Evolutionary conservation across 1,139 yeast genomes (phyloP).

Genomic region (Candida buenavistaensis): DNA sequence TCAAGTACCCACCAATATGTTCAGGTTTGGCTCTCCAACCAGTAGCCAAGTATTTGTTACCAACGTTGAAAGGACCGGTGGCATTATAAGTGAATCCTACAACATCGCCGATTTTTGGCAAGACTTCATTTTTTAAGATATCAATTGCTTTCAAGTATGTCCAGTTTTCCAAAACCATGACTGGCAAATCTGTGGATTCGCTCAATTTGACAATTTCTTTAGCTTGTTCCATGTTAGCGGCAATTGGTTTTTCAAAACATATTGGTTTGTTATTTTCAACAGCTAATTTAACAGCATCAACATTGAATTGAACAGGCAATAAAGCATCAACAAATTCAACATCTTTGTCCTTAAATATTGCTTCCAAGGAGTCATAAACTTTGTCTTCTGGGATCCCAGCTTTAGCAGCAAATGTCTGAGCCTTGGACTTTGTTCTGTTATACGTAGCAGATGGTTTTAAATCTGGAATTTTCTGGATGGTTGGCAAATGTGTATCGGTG

Average conservation of each 20-base stretch:
- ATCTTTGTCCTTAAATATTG: constrained; percentile 57
- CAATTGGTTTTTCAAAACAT: constrained; percentile 85
- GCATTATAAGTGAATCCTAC: constrained; percentile 76
- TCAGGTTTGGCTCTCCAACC: constrained; percentile 88
- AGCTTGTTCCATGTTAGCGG: constrained; percentile 81
- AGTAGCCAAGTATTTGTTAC: constrained; percentile 66
- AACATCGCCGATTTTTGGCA: constrained; percentile 73
- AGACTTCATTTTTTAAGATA: constrained; percentile 48
- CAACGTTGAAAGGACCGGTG: constrained; percentile 73
- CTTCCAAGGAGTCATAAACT: constrained; percentile 67
- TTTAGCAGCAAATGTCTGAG: constrained; percentile 69
- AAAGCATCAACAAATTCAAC: constrained; percentile 81
- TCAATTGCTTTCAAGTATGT: constrained; percentile 60
- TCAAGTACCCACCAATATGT: constrained; percentile 86
- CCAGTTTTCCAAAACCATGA: constrained; percentile 85
- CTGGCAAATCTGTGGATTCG: constrained; percentile 59
- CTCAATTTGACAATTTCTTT: constrained; percentile 70
- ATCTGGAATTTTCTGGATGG: constrained; percentile 45
- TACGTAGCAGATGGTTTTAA: constrained; percentile 56
- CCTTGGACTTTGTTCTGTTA: constrained; percentile 83
- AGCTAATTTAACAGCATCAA: constrained; percentile 65
- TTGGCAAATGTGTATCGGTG: constrained; percentile 76
- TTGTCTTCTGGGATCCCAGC: constrained; percentile 52
- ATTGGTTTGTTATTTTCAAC: constrained; percentile 74
- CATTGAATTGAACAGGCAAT: constrained; percentile 80